These are phyloP conservation scores for Coemansia asiatica DNA, from an alignment of 192 early-diverging fungal species.

Conservation along the genomic window DNA sequence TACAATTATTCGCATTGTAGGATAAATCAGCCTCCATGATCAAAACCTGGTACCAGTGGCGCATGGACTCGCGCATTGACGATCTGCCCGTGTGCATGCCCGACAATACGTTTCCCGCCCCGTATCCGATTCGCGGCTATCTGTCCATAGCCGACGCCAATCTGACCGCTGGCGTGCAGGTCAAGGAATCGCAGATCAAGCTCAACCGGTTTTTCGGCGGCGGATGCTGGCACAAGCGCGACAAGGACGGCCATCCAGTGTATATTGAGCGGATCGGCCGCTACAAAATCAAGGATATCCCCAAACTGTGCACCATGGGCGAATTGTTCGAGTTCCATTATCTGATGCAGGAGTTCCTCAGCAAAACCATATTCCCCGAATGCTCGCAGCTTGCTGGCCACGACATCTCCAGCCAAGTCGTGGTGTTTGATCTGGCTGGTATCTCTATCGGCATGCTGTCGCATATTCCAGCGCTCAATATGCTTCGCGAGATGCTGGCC, in stretches of 20 bases:
- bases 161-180: slow-evolving; percentile 56
- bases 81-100: slow-evolving; percentile 59
- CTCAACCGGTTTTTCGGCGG: slow-evolving; percentile 69
- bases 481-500: slow-evolving; percentile 70
- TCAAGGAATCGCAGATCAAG: slow-evolving; percentile 65
- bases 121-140: slow-evolving; percentile 70
- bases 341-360: slow-evolving; percentile 69
- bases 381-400: slow-evolving; percentile 68
- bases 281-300: slow-evolving; percentile 65
- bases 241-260: slow-evolving; percentile 85
- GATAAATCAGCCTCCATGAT: slow-evolving; percentile 62
- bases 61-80: slow-evolving; percentile 60
- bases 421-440: slow-evolving; percentile 89
- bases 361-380: slow-evolving; percentile 71
- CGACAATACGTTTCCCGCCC: slow-evolving; percentile 60
- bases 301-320: slow-evolving; percentile 59
- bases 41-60: slow-evolving; percentile 62
- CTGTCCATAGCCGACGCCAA: slow-evolving; percentile 64
- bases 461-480: slow-evolving; percentile 67
- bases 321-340: slow-evolving; percentile 70
- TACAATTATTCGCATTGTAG: slow-evolving; percentile 41
- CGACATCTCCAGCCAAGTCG: slow-evolving; percentile 78
- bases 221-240: slow-evolving; percentile 79
- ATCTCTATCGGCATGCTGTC: slow-evolving; percentile 71
- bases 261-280: slow-evolving; percentile 89